These are phyloP conservation scores for Raffaelea arxii DNA, from an alignment of 2,329 filamentous ascomycete genomes.

Conservation along the genomic window DNA sequence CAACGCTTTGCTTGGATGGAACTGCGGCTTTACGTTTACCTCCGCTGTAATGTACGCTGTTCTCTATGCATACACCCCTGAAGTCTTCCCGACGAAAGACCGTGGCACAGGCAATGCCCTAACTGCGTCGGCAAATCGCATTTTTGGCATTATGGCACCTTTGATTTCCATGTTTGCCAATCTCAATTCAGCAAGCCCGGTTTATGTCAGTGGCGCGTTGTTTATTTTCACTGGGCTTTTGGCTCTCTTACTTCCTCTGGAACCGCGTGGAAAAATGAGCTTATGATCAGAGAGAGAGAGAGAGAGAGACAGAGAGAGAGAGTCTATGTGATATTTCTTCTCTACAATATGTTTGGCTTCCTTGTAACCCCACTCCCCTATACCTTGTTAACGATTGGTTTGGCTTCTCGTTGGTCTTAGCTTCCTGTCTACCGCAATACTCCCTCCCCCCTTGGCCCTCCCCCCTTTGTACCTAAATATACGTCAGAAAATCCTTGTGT, in stretches of 20 bases:
- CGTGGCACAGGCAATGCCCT: not conserved
- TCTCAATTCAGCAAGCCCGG: not conserved
- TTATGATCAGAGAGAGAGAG: too few species aligned
- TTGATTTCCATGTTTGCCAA: not conserved
- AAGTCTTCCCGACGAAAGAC: not conserved
- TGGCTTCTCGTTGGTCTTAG: too few species aligned
- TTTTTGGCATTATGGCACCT: not conserved
- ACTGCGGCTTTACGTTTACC: not conserved
- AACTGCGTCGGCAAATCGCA: not conserved
- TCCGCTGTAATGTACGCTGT: not conserved
- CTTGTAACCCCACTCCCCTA: too few species aligned
- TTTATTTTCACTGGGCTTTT: not conserved
- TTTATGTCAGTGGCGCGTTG: not conserved
- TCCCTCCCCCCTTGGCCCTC: too few species aligned
- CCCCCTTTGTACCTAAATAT: too few species aligned
- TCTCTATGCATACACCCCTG: not conserved
- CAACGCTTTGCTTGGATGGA: not conserved
- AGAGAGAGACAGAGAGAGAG: too few species aligned
- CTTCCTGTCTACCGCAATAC: too few species aligned
- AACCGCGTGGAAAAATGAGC: not conserved
- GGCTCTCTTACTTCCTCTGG: not conserved
- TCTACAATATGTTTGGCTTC: too few species aligned
- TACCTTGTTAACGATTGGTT: too few species aligned
- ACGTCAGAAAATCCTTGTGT: too few species aligned
- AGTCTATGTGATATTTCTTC: too few species aligned